phyloP scores from a whole-genome alignment of 1,284 basidiomycete species.

The Heterobasidion parviporum region DNA sequence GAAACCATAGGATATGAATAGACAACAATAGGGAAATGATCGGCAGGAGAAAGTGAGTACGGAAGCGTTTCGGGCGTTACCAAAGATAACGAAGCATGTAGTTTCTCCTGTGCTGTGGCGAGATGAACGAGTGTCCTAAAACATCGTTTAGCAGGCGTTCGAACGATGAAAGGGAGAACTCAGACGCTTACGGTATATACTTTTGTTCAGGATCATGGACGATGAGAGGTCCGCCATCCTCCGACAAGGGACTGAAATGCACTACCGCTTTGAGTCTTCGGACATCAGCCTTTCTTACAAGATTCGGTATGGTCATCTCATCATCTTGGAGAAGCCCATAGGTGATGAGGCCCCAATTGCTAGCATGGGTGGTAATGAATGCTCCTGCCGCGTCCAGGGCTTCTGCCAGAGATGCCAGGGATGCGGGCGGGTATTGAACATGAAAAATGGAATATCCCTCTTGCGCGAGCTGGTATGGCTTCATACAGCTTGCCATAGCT shows the following conservation, averaged over 20 bases:
- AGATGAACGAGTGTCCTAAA: slow-evolving; percentile 29
- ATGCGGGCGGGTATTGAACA: slow-evolving; percentile 19
- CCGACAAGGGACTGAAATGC: slow-evolving; percentile 28
- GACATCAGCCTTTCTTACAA: slow-evolving; percentile 8
- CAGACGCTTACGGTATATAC: slow-evolving; percentile 22
- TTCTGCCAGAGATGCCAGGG: slow-evolving; percentile 12
- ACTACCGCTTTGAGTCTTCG: slow-evolving; percentile 24
- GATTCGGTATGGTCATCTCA: slow-evolving; percentile 11
- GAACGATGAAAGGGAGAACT: background rate
- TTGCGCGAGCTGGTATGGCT: slow-evolving; percentile 26
- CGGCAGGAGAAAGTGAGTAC: slow-evolving; percentile 19
- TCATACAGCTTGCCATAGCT: slow-evolving; percentile 1
- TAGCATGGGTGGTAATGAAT: slow-evolving; percentile 8
- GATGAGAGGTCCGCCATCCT: slow-evolving; percentile 20
- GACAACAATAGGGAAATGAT: slow-evolving; percentile 22
- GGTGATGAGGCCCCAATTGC: slow-evolving; percentile 29
- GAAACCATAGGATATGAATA: slow-evolving; percentile 31
- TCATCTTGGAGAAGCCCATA: slow-evolving; percentile 26
- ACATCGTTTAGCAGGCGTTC: background rate
- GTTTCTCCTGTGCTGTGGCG: slow-evolving; percentile 27
- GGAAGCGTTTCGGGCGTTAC: slow-evolving; percentile 19
- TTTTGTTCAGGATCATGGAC: slow-evolving; percentile 16
- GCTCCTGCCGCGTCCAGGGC: slow-evolving; percentile 13
- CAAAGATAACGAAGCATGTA: slow-evolving; percentile 25
- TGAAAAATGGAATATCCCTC: slow-evolving; percentile 35